Conservation (phyloP, 768 basidiomycete genomes). For the Mycena sanguinolenta region DNA sequence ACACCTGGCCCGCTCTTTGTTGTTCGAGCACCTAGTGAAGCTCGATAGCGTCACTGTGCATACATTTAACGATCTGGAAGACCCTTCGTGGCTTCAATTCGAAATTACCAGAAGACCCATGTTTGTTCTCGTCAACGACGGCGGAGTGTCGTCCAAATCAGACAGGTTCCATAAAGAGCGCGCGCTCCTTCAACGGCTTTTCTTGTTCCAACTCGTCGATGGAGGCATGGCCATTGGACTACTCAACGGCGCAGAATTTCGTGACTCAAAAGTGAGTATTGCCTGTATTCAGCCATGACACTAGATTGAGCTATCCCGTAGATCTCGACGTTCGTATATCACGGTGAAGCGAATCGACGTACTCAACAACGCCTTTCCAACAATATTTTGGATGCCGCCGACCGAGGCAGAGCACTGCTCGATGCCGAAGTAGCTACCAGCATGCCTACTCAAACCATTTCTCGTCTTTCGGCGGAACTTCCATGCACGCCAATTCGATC, state of each 20-base stretch:
- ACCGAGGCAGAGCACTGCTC: slow-evolving; percentile 11
- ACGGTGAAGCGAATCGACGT: slow-evolving; percentile 41
- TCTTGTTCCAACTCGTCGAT: slow-evolving; percentile 64
- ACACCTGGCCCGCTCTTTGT: slow-evolving; percentile 62
- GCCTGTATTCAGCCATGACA: neutral
- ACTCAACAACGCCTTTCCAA: slow-evolving; percentile 26
- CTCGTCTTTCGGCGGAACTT: neutral
- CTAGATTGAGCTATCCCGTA: slow-evolving; percentile 39
- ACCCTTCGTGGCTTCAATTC: slow-evolving; percentile 65
- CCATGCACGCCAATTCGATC: neutral
- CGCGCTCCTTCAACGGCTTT: slow-evolving; percentile 61
- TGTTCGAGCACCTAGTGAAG: slow-evolving; percentile 63
- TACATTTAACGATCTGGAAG: slow-evolving; percentile 59
- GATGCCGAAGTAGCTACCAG: slow-evolving; percentile 10
- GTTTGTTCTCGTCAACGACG: slow-evolving; percentile 74
- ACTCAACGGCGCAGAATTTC: slow-evolving; percentile 68
- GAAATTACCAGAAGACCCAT: slow-evolving; percentile 65
- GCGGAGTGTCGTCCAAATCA: slow-evolving; percentile 48
- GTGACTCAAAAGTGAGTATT: slow-evolving; percentile 69
- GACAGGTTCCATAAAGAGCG: slow-evolving; percentile 36
- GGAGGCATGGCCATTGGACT: slow-evolving; percentile 64
- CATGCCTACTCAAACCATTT: neutral
- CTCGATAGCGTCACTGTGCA: slow-evolving; percentile 56
- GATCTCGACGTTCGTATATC: slow-evolving; percentile 74
- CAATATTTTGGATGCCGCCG: slow-evolving; percentile 28